Evolutionary conservation across 768 basidiomycete species (phyloP), one percentile per base, ranked within the genome.

Genomic region (Pseudohyphozyma bogoriensis): DNA sequence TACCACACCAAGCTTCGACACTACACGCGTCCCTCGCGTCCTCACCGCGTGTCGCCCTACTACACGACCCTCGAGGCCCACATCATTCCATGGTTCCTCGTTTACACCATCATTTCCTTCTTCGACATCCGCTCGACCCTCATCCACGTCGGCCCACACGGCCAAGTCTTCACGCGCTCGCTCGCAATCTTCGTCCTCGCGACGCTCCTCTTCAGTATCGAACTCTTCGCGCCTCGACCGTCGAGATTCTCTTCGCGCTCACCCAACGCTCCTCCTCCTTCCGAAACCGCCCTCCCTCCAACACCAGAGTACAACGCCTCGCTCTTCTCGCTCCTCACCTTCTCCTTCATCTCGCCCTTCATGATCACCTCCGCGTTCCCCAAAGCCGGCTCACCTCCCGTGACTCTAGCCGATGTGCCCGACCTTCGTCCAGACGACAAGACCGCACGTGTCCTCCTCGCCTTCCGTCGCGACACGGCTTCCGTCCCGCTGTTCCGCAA

Each of bases 361-460:
- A 59, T 57, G 53, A 32, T 55, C 29, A 39, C 29, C 32, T 26
- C 49, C 3, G 62, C 63, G 20, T 63, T 64, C 59, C 59, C 59
- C 2, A 51, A 28, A 35, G 51, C 58, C 24, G 46, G 35, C 16
- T n/a, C 39, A 15, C 47, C 49, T 20, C 32, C 54, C 24, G 31
- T 55, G 12, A 39, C 54, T 10, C 22, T 62, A 33, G 51, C 42
- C 24, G n/a, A 39, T n/a, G 56, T 70, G 0, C 69, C 72, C 9
- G 68, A 68, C 37, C 68, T 72, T 1, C 60, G 68, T 1, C 68
- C 71, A 20, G 72, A 72, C 57, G 70, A 70, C 57, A 69, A 68
- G 50, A 59, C 72, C 1, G 70, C 72, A 2, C 67, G 68, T 5
- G 70, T 67, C 9, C 58, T 72, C 26, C 63, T 67, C 36, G 55